These are phyloP conservation scores for Annulohypoxylon bovei DNA, from an alignment of 495 filamentous ascomycete genomes.

Conservation along the genomic window DNA sequence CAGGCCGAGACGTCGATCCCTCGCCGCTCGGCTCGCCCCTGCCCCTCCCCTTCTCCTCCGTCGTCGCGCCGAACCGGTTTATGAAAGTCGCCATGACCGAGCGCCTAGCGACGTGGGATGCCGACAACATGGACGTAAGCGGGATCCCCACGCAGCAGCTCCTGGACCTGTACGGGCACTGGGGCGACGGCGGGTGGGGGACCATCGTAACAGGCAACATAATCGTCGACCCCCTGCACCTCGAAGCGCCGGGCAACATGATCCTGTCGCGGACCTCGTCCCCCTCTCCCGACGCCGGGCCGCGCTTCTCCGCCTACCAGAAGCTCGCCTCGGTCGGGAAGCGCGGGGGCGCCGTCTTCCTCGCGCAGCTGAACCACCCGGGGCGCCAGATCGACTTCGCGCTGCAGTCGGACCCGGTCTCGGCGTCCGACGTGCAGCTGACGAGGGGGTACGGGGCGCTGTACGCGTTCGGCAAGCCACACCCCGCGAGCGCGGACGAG, in stretches of 20 bases:
- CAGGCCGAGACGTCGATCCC: slow-evolving; percentile 45
- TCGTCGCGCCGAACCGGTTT: slow-evolving; percentile 66
- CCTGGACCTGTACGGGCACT: slow-evolving; percentile 68
- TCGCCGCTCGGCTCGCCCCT: slow-evolving; percentile 65
- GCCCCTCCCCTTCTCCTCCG: slow-evolving; percentile 65
- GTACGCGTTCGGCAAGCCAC: slow-evolving; percentile 44
- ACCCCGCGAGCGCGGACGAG: slow-evolving; percentile 58
- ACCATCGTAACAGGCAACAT: slow-evolving; percentile 71
- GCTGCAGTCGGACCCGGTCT: slow-evolving; percentile 66
- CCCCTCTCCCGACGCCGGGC: slow-evolving; percentile 47
- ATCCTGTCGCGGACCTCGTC: slow-evolving; percentile 59
- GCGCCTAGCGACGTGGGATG: slow-evolving; percentile 65
- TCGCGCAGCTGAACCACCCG: slow-evolving; percentile 70
- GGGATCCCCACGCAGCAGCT: slow-evolving; percentile 69
- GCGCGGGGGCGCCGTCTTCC: slow-evolving; percentile 66
- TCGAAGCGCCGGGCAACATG: slow-evolving; percentile 67
- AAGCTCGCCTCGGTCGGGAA: slow-evolving; percentile 60
- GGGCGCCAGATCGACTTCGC: slow-evolving; percentile 64
- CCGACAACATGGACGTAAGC: slow-evolving; percentile 56
- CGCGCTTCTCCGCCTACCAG: slow-evolving; percentile 68
- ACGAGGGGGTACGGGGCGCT: slow-evolving; percentile 43
- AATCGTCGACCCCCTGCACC: slow-evolving; percentile 68
- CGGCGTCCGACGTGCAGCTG: slow-evolving; percentile 69
- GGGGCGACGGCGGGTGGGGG: slow-evolving; percentile 69
- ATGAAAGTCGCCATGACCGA: slow-evolving; percentile 75